phyloP scores from a whole-genome alignment of 2,329 filamentous ascomycete species.

The Chaetomium olivaceum region DNA sequence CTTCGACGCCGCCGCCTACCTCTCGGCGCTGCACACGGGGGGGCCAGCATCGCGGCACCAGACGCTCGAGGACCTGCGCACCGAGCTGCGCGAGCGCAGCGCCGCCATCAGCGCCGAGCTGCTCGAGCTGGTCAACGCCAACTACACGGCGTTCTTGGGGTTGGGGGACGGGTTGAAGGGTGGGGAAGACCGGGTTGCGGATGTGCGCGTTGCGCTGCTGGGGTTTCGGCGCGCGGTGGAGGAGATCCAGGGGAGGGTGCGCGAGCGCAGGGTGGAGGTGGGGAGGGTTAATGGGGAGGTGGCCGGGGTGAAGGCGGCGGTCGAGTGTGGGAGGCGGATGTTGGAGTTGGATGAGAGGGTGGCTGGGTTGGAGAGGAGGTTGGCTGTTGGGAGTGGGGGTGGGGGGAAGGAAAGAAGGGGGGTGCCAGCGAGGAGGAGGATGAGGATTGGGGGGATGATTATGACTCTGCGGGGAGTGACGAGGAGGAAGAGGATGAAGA shows the following conservation, averaged over 20 bases:
- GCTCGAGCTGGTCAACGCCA: constrained; percentile 89
- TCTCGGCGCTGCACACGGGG: constrained; percentile 51
- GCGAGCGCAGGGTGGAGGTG: constrained; percentile 52
- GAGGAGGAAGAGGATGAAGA: constrained; percentile 38
- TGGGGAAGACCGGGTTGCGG: constrained; percentile 88
- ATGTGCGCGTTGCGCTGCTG: constrained; percentile 81
- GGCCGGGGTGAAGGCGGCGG: constrained; percentile 59
- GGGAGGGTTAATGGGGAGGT: constrained; percentile 54
- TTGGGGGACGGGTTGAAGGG: constrained; percentile 79
- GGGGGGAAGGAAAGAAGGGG: constrained; percentile 32
- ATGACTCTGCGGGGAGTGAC: constrained; percentile 36
- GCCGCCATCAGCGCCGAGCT: constrained; percentile 81
- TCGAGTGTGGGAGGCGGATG: constrained; percentile 63
- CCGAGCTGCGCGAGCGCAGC: constrained; percentile 79
- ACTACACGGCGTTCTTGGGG: constrained; percentile 88
- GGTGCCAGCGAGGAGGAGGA: constrained; percentile 35
- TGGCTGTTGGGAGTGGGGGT: constrained; percentile 52
- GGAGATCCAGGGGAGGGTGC: constrained; percentile 67
- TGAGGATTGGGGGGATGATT: constrained; percentile 36
- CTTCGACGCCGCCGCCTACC: constrained; percentile 80
- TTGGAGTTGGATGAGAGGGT: constrained; percentile 67
- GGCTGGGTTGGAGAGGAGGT: constrained; percentile 60
- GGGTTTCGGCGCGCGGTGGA: constrained; percentile 83
- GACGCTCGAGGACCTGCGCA: constrained; percentile 88
- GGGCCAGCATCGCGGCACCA: constrained; percentile 73